These are phyloP conservation scores for Pseudozyma sp. DNA, from an alignment of 1,284 basidiomycete species.

Conservation along the genomic window DNA sequence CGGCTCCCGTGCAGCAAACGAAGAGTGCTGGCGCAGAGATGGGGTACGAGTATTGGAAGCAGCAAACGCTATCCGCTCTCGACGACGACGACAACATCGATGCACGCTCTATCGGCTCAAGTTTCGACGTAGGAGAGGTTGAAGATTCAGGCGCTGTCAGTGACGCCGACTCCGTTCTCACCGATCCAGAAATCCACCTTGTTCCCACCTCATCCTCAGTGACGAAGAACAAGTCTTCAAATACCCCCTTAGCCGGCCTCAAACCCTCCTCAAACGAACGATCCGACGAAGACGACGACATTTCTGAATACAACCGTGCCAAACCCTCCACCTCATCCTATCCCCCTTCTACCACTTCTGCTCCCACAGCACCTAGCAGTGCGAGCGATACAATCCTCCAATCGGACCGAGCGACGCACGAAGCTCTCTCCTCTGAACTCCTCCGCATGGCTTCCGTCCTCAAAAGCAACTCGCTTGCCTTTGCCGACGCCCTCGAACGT, in stretches of 20 bases:
- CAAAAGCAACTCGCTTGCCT: conserved; percentile 62
- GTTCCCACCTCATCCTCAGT: not conserved
- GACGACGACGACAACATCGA: conserved; percentile 12
- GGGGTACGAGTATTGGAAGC: conserved; percentile 29
- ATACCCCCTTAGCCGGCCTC: conserved; percentile 15
- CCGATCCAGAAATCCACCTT: conserved; percentile 37
- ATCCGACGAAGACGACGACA: conserved; percentile 15
- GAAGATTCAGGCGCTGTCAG: not conserved
- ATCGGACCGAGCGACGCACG: conserved; percentile 59
- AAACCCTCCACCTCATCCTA: not conserved
- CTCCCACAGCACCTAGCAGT: not conserved
- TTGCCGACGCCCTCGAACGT: conserved; percentile 64
- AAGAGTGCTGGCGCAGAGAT: not conserved
- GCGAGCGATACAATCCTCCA: conserved; percentile 45
- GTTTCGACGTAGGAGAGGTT: conserved; percentile 6
- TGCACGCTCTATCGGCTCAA: not conserved
- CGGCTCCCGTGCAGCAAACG: not conserved
- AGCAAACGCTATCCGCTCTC: conserved; percentile 17
- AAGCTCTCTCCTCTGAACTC: conserved; percentile 65
- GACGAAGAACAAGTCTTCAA: not conserved
- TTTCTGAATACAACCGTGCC: conserved; percentile 29
- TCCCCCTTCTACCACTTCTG: not conserved
- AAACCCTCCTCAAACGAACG: not conserved
- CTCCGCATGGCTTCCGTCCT: conserved; percentile 66
- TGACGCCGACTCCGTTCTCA: conserved; percentile 35